Evolutionary conservation across 2,329 filamentous ascomycete species (phyloP).

Genomic region (Emydomyces testavorans): DNA sequence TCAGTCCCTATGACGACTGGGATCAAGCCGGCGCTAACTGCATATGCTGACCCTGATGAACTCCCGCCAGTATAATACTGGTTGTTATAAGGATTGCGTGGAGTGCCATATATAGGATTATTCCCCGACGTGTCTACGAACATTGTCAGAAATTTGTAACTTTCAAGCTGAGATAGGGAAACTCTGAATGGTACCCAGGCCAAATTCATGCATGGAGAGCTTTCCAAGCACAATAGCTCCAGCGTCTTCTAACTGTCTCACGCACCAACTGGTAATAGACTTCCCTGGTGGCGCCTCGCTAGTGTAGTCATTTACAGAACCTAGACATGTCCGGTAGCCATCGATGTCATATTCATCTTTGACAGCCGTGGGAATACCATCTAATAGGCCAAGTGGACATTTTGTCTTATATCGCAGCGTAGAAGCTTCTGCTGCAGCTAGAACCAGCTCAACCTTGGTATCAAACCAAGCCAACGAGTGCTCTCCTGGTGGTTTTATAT

Average conservation of each 20-base stretch:
- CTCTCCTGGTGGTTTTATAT: constrained; percentile 41
- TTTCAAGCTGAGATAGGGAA: neutral
- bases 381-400: constrained; percentile 52
- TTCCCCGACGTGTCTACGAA: constrained; percentile 55
- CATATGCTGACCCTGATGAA: constrained; percentile 58
- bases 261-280: constrained; percentile 50
- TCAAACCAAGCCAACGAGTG: constrained; percentile 64
- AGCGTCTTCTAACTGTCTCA: constrained; percentile 52
- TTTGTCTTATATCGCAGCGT: constrained; percentile 57
- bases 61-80: constrained; percentile 64
- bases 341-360: constrained; percentile 62
- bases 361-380: constrained; percentile 64
- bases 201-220: constrained; percentile 62
- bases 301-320: constrained; percentile 46
- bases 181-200: constrained; percentile 40
- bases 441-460: constrained; percentile 49
- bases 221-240: constrained; percentile 62
- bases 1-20: constrained; percentile 30
- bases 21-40: constrained; percentile 53
- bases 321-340: constrained; percentile 53
- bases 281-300: constrained; percentile 23
- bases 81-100: constrained; percentile 59
- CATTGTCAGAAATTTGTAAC: neutral
- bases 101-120: constrained; percentile 58
- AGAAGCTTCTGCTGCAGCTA: constrained; percentile 59